phyloP scores from a whole-genome alignment of 1,284 basidiomycete genomes.

The Apiotrichum veenhuisii region DNA sequence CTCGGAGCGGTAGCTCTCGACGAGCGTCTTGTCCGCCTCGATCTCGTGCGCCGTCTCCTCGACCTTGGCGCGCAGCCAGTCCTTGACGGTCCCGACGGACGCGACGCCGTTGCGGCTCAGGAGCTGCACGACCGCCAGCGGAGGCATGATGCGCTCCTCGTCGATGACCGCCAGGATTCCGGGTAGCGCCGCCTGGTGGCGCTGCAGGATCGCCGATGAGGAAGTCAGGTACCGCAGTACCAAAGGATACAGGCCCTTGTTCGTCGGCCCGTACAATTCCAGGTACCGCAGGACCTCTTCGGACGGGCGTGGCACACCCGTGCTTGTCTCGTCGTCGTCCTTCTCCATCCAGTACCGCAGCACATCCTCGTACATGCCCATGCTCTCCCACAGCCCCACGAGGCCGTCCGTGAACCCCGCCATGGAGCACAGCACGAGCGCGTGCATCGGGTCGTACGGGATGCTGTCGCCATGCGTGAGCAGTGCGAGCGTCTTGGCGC shows the following conservation, averaged over 20 bases:
- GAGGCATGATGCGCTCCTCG: slow-evolving; percentile 73
- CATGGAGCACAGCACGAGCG: slow-evolving; percentile 86
- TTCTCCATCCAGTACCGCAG: slow-evolving; percentile 84
- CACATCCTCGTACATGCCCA: slow-evolving; percentile 95
- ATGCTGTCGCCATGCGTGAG: slow-evolving; percentile 57
- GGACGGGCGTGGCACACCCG: not conserved
- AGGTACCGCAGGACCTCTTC: slow-evolving; percentile 72
- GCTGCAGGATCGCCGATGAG: slow-evolving; percentile 62
- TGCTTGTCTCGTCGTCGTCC: slow-evolving; percentile 35
- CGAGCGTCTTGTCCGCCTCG: slow-evolving; percentile 73
- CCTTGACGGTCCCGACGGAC: slow-evolving; percentile 82
- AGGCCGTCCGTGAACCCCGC: slow-evolving; percentile 76
- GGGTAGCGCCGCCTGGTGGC: slow-evolving; percentile 68
- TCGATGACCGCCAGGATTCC: slow-evolving; percentile 73
- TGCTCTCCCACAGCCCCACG: slow-evolving; percentile 83
- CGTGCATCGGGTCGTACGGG: slow-evolving; percentile 86
- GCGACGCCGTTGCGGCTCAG: slow-evolving; percentile 80
- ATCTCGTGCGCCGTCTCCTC: slow-evolving; percentile 70
- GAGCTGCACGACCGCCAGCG: slow-evolving; percentile 81
- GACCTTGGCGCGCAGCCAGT: slow-evolving; percentile 78
- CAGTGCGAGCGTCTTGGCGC: slow-evolving; percentile 63
- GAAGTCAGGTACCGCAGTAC: slow-evolving; percentile 88
- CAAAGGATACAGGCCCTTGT: slow-evolving; percentile 76
- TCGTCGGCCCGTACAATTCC: slow-evolving; percentile 64
- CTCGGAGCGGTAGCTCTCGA: slow-evolving; percentile 79